phyloP scores from a whole-genome alignment of 2,329 filamentous ascomycete species.

The Hypomyces rosellus region DNA sequence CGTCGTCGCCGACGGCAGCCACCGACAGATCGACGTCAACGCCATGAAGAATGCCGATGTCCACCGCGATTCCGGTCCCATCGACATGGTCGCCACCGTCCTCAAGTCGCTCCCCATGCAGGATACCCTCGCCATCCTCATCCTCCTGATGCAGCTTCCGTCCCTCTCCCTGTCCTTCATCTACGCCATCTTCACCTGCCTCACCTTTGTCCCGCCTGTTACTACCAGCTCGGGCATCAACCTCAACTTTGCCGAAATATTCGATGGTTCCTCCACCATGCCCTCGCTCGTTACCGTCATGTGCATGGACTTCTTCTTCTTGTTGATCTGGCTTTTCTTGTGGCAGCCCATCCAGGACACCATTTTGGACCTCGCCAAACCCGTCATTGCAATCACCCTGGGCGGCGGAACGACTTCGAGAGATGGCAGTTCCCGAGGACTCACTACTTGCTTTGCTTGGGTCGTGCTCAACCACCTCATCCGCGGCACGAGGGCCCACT shows the following conservation, averaged over 20 bases:
- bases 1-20: slow-evolving; percentile 39
- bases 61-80: slow-evolving; percentile 63
- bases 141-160: slow-evolving; percentile 88
- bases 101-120: slow-evolving; percentile 83
- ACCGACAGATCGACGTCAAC: slow-evolving; percentile 65
- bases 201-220: slow-evolving; percentile 84
- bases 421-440: slow-evolving; percentile 63
- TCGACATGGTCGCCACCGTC: slow-evolving; percentile 78
- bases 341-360: slow-evolving; percentile 85
- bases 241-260: slow-evolving; percentile 81
- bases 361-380: slow-evolving; percentile 83
- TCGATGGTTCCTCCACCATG: slow-evolving; percentile 79
- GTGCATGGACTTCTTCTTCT: slow-evolving; percentile 74
- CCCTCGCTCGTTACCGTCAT: slow-evolving; percentile 80
- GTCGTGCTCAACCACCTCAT: slow-evolving; percentile 52
- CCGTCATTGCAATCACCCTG: slow-evolving; percentile 85
- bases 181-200: slow-evolving; percentile 84
- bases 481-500: slow-evolving; percentile 43
- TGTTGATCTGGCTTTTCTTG: slow-evolving; percentile 80
- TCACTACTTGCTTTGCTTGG: slow-evolving; percentile 64
- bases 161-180: slow-evolving; percentile 82
- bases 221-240: slow-evolving; percentile 73
- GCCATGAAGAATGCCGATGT: slow-evolving; percentile 60
- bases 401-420: slow-evolving; percentile 71
- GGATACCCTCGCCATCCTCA: slow-evolving; percentile 94